Base-by-base conservation (phyloP, 1,284 basidiomycete genomes). In the Austroboletus niveus region DNA sequence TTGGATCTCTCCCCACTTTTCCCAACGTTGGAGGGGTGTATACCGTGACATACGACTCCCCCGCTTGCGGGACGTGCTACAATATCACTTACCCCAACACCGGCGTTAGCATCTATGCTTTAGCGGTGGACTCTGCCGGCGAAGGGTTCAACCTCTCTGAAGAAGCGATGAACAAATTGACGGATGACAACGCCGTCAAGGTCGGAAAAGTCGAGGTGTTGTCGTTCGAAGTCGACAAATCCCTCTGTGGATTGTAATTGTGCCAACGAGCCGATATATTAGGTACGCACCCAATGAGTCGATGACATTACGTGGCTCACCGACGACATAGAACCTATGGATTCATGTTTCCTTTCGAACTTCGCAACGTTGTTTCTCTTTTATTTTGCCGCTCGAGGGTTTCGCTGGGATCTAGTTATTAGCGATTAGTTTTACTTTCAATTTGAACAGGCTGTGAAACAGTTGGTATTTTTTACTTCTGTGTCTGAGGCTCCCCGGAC, bases 161-260 rank as follows among this genome's bases (percentile, higher is more conserved):
- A 49, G 48, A 59, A 32, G 79, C 77, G 29, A 72, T 82, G 74
- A 67, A 80, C 60, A 60, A 55, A 29, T 68, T 81, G 55, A 80
- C 79, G 22, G 22, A 27, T 15, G 40, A 11, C 22, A 20, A 41
- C 20, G 20, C 40, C 6, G 15, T 12, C 4, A 8, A 41, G 20
- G 12, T 41, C 10, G 40, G 40, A 5, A 41, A 20, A 24, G 22
- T 41, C 40, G 40, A 41, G 10, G 40, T 41, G 9, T 5, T 10
- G 11, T 41, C 20, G 20, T 10, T 3, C 24, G 20, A 27, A 10
- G 40, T 41, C 4, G 22, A 22, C 22, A 10, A 8, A 12, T 41
- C 22, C 11, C 12, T 11, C 24, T 41, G 40, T 41, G 40, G 40
- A 20, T 17, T 39, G 27, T 29, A 8, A 29, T 29, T 6, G 8